Base-by-base conservation (phyloP, 2,329 filamentous ascomycete species). In the Penicillium sp. region DNA sequence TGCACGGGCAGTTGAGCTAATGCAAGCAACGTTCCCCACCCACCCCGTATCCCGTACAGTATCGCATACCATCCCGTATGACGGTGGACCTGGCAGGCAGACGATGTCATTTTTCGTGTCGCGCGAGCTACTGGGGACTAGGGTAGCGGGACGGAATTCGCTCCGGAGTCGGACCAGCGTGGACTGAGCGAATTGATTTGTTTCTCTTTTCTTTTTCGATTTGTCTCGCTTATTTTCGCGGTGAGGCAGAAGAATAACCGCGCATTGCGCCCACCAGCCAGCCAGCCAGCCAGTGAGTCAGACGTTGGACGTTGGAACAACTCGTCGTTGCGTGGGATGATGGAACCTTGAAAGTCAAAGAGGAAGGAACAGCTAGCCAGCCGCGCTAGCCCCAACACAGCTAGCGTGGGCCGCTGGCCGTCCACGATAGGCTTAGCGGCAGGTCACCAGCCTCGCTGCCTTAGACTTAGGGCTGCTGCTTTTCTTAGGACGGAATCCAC, bases 1-100 rank as follows among this genome's bases (percentile, higher is more conserved):
- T 38, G 52, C 45, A 55, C 26, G 30, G 43, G 38, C 43, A 54
- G 42, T 38, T 18, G 52, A 30, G 33, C 52, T 55, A 55, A 55
- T 55, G 52, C 52, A 48, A 48, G 52, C 33, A 55, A 55, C 43
- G 21, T 5, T 24, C 43, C 47, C 46, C 30, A 28, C n/a, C n/a
- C n/a, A n/a, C n/a, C n/a, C n/a, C n/a, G n/a, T n/a, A n/a, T n/a
- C n/a, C n/a, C n/a, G n/a, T n/a, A n/a, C n/a, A n/a, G n/a, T n/a
- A n/a, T n/a, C n/a, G n/a, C n/a, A n/a, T n/a, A n/a, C 52, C 52
- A 55, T 45, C 47, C 21, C 43, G 40, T 43, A 20, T 43, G 35
- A 28, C 26, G 26, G 26, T 28, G 35, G 35, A 5, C 35, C n/a
- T 12, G 40, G n/a, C n/a, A 23, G 40, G n/a, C 40, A 42, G 40